These are phyloP conservation scores for Porodaedalea pini DNA, from an alignment of 1,284 basidiomycete species.

Conservation along the genomic window DNA sequence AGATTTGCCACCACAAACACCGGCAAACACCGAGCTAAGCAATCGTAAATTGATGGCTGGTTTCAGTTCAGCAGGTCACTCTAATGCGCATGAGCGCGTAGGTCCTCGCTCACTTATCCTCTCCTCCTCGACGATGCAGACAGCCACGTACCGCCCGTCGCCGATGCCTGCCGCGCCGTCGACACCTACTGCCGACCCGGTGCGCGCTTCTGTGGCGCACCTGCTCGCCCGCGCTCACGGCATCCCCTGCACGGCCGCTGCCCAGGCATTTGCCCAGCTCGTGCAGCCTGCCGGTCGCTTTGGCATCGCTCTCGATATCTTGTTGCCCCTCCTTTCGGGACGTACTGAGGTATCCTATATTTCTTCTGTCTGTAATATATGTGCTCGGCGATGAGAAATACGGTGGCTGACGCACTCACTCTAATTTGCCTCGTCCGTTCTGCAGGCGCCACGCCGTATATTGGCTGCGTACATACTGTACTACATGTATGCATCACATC, in stretches of 20 bases:
- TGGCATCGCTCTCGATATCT: slow-evolving; percentile 72
- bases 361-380: not conserved
- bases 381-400: not conserved
- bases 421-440: slow-evolving; percentile 8
- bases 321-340: slow-evolving; percentile 63
- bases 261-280: slow-evolving; percentile 65
- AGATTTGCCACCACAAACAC: not conserved
- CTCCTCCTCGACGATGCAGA: slow-evolving; percentile 14
- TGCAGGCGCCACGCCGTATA: slow-evolving; percentile 64
- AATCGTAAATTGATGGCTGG: not conserved
- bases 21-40: not conserved
- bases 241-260: slow-evolving; percentile 68
- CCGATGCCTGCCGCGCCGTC: slow-evolving; percentile 10
- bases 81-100: slow-evolving; percentile 1
- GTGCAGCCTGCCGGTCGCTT: slow-evolving; percentile 69
- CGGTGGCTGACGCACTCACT: slow-evolving; percentile 20
- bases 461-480: slow-evolving; percentile 57
- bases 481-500: slow-evolving; percentile 67
- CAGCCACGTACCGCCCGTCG: slow-evolving; percentile 11
- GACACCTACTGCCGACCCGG: slow-evolving; percentile 29
- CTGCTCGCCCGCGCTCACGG: slow-evolving; percentile 59
- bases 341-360: slow-evolving; percentile 30
- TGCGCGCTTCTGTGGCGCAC: slow-evolving; percentile 53
- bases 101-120: not conserved
- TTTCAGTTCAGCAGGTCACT: not conserved